These are phyloP conservation scores for Nakaseomyces glabratus DNA, from an alignment of 1,139 yeast species.

Conservation along the genomic window DNA sequence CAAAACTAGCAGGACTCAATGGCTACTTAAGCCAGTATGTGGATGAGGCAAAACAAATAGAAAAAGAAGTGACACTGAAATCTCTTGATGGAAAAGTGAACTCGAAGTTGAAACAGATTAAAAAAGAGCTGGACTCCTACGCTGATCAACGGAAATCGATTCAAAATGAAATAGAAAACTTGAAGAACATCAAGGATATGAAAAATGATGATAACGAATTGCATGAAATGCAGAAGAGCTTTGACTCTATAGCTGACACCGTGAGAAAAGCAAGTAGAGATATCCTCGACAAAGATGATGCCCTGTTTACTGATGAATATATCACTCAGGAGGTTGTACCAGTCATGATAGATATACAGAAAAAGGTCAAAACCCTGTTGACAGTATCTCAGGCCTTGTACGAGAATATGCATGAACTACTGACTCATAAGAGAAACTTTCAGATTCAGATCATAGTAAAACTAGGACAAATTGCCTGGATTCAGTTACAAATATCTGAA, in stretches of 20 bases:
- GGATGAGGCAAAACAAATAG: constrained; percentile 23
- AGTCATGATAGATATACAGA: constrained; percentile 12
- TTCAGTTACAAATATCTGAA: constrained; percentile 23
- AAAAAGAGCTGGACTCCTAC: constrained; percentile 26
- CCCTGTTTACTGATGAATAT: constrained; percentile 10
- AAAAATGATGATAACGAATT: constrained; percentile 19
- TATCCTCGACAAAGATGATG: constrained; percentile 15
- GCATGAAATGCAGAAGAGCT: constrained; percentile 20
- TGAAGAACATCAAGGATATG: constrained; percentile 14
- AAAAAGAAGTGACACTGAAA: constrained; percentile 27
- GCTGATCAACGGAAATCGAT: constrained; percentile 26
- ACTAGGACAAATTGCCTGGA: constrained; percentile 22
- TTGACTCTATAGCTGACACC: constrained; percentile 18
- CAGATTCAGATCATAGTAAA: constrained; percentile 17
- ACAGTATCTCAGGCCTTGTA: constrained; percentile 28
- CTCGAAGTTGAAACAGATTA: constrained; percentile 23
- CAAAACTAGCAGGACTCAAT: constrained; percentile 36
- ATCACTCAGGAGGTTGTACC: constrained; percentile 10
- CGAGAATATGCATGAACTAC: constrained; percentile 19
- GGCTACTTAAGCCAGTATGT: constrained; percentile 30
- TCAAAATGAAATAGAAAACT: constrained; percentile 14
- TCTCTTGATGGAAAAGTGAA: constrained; percentile 23
- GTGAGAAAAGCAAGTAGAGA: constrained; percentile 16
- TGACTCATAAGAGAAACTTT: constrained; percentile 16
- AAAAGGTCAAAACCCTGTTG: constrained; percentile 17